These are phyloP conservation scores for Gossypium turneri DNA, from an alignment of 345 rosid species.

Conservation along the genomic window DNA sequence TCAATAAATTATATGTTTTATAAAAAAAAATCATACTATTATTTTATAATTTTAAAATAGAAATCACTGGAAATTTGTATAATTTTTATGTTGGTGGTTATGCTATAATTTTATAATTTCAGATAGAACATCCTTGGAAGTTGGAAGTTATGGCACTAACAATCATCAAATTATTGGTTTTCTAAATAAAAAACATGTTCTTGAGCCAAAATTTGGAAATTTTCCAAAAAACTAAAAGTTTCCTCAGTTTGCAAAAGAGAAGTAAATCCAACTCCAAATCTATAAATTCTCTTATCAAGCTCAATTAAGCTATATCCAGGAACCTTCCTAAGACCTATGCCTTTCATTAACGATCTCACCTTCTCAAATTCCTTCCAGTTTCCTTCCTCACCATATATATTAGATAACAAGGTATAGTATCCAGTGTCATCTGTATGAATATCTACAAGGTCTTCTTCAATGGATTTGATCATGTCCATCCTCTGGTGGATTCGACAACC, in stretches of 20 bases:
- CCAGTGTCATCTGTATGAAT: constrained; percentile 59
- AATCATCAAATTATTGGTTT: background rate
- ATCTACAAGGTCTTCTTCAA: constrained; percentile 38
- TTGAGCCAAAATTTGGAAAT: constrained; percentile 18
- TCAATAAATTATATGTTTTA: too few relatives aligned
- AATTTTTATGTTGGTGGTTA: too few relatives aligned
- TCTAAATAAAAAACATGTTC: constrained; percentile 12
- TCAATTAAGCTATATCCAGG: constrained; percentile 48
- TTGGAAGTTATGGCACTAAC: background rate
- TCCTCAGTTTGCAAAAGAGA: constrained; percentile 15
- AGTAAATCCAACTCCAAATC: constrained; percentile 24
- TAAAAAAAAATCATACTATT: too few relatives aligned
- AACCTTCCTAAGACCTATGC: constrained; percentile 40
- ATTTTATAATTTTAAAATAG: too few relatives aligned
- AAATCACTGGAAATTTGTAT: too few relatives aligned
- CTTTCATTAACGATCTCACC: constrained; percentile 36
- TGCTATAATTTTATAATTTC: too few relatives aligned
- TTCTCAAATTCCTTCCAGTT: constrained; percentile 53
- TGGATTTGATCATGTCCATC: constrained; percentile 52
- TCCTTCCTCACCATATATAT: constrained; percentile 72
- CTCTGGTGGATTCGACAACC: constrained; percentile 78
- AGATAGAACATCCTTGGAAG: background rate
- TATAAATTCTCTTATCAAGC: constrained; percentile 24
- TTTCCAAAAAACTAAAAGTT: constrained; percentile 18
- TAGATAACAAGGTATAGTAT: constrained; percentile 60